phyloP scores from a whole-genome alignment of 1,139 yeast species.

The Pichia sp. region DNA sequence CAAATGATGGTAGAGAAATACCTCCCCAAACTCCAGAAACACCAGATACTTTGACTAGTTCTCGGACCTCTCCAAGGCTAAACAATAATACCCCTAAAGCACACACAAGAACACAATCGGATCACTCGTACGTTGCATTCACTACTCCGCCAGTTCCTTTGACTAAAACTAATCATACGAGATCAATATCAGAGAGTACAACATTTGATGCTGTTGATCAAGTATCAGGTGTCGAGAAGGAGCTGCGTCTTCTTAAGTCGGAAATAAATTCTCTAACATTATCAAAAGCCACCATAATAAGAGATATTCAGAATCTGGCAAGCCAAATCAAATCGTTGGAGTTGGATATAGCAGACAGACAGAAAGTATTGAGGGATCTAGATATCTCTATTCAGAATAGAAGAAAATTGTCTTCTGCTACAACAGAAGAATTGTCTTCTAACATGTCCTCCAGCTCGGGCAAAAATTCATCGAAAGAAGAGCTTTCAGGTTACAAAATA shows the following conservation, averaged over 20 bases:
- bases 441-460: conserved; percentile 9
- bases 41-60: conserved; percentile 18
- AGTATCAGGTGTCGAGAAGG: conserved; percentile 31
- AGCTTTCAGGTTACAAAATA: neutral
- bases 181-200: conserved; percentile 26
- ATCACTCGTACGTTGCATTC: conserved; percentile 39
- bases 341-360: conserved; percentile 23
- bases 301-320: conserved; percentile 33
- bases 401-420: conserved; percentile 4
- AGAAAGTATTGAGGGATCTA: conserved; percentile 21
- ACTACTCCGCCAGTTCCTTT: conserved; percentile 30
- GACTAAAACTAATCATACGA: conserved; percentile 17
- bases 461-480: conserved; percentile 9
- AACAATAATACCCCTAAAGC: conserved; percentile 11
- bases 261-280: conserved; percentile 43
- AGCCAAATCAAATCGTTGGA: conserved; percentile 28
- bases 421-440: conserved; percentile 12
- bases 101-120: conserved; percentile 28
- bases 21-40: conserved; percentile 5
- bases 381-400: conserved; percentile 16
- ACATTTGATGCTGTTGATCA: conserved; percentile 11
- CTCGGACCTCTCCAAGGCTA: neutral
- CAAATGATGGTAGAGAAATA: conserved; percentile 11
- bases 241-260: conserved; percentile 36
- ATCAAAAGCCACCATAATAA: conserved; percentile 30